Percentiles rank a stretch among this genome's conserved stretches.
These are phyloP conservation scores for Wallacemonas rigidus DNA, from an alignment of 208 protist species.

Conservation along the genomic window DNA sequence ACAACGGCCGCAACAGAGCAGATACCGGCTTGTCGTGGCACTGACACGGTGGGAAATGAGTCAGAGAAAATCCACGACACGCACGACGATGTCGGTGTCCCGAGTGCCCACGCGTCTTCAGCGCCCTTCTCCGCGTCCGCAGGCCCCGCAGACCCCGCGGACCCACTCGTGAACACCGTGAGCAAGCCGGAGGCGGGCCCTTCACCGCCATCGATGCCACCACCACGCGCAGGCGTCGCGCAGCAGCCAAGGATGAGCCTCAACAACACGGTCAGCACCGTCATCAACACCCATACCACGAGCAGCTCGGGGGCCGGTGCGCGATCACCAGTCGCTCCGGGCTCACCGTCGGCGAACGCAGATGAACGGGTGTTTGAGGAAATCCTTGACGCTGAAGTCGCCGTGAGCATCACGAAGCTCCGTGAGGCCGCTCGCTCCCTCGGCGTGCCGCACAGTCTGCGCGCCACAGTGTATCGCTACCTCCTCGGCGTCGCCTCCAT, in stretches of 20 bases:
- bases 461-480: slow-evolving; percentile 83
- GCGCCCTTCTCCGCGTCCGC: too few relatives aligned
- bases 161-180: too few relatives aligned
- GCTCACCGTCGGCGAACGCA: slow-evolving; percentile 21
- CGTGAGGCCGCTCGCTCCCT: slow-evolving; percentile 69
- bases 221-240: neutral
- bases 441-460: slow-evolving; percentile 65
- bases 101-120: too few relatives aligned
- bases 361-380: slow-evolving; percentile 73
- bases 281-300: neutral
- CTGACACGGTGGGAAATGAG: too few relatives aligned
- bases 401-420: slow-evolving; percentile 65
- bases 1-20: too few relatives aligned
- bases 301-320: neutral
- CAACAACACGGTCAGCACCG: slow-evolving; percentile 3
- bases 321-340: neutral
- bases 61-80: too few relatives aligned
- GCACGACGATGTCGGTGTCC: too few relatives aligned
- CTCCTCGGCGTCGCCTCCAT: slow-evolving; percentile 72
- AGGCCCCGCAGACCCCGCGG: too few relatives aligned
- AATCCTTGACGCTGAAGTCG: slow-evolving; percentile 79
- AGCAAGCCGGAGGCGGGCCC: too few relatives aligned
- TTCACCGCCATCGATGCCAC: too few relatives aligned
- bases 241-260: neutral
- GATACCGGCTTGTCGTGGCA: too few relatives aligned